A percentile compares a stretch with the other conserved stretches of the same genome.
phyloP scores from a whole-genome alignment of 2,329 filamentous ascomycete species.

The Aspergillus sp. region DNA sequence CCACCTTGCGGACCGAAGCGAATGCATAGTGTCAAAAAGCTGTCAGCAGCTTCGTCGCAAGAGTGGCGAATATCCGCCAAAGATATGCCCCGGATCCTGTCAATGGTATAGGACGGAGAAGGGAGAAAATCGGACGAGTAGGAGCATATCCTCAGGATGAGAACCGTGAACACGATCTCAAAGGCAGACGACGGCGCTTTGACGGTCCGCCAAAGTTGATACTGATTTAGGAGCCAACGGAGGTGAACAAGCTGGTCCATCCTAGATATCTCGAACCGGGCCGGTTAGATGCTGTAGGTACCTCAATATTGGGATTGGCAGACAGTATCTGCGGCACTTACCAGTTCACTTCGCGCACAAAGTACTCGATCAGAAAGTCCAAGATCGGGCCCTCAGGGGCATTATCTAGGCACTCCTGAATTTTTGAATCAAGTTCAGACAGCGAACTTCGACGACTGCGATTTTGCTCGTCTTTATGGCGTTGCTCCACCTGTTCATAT shows the following conservation, averaged over 20 bases:
- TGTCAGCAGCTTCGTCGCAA: background rate
- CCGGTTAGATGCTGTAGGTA: no score
- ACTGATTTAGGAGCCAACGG: slow-evolving; percentile 4
- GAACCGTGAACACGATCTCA: slow-evolving; percentile 4
- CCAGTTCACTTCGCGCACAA: slow-evolving; percentile 8
- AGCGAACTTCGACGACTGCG: background rate
- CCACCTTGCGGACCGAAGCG: slow-evolving; percentile 1
- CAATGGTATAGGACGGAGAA: background rate
- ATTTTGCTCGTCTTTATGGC: background rate
- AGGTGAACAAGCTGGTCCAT: slow-evolving; percentile 8
- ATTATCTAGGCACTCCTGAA: background rate
- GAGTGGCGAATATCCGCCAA: slow-evolving; percentile 1
- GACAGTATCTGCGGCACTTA: background rate
- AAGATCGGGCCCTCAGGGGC: slow-evolving; percentile 2
- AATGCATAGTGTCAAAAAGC: background rate
- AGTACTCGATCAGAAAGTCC: slow-evolving; percentile 6
- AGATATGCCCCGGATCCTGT: background rate
- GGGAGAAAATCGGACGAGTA: slow-evolving; percentile 8
- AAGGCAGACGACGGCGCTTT: background rate
- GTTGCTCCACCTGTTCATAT: background rate
- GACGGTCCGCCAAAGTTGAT: slow-evolving; percentile 7
- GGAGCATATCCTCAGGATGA: slow-evolving; percentile 4
- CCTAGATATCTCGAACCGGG: background rate
- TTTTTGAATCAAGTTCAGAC: background rate
- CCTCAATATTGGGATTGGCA: background rate